A percentile compares a stretch with the other conserved stretches of the same genome.
These are phyloP conservation scores for Decorospora gaudefroyi DNA, from an alignment of 2,329 filamentous ascomycete species.

Conservation along the genomic window DNA sequence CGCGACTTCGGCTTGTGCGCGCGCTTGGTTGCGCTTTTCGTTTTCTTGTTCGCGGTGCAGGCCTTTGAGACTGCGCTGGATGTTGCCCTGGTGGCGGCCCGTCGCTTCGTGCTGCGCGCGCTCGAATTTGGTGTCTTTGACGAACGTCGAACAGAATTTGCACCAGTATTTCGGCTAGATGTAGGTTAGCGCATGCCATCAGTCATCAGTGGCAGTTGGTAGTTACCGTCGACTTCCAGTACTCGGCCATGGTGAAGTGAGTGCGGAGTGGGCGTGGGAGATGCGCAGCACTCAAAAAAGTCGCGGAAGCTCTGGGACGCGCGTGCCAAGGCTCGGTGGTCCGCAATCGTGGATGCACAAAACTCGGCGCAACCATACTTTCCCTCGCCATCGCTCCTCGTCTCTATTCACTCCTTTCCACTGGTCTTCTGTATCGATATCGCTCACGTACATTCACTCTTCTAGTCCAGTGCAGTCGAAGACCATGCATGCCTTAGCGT, in stretches of 20 bases:
- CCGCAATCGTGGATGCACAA: slow-evolving; percentile 6
- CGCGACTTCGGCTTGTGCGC: slow-evolving; percentile 82
- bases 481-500: no score
- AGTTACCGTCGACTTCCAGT: slow-evolving; percentile 90
- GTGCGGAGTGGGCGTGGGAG: background rate
- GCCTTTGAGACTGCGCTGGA: slow-evolving; percentile 88
- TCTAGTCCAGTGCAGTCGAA: no score
- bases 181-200: slow-evolving; percentile 11
- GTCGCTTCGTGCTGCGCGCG: slow-evolving; percentile 87
- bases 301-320: slow-evolving; percentile 1
- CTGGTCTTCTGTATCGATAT: no score
- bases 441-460: no score
- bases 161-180: slow-evolving; percentile 87
- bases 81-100: slow-evolving; percentile 77
- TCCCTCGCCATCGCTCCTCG: no score
- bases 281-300: slow-evolving; percentile 2
- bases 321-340: slow-evolving; percentile 11
- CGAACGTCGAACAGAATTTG: slow-evolving; percentile 89
- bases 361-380: no score
- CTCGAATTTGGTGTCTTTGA: slow-evolving; percentile 91
- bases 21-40: slow-evolving; percentile 78
- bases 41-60: slow-evolving; percentile 84
- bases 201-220: background rate
- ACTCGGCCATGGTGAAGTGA: slow-evolving; percentile 76
- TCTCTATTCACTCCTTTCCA: no score